Conservation (phyloP, 2,329 filamentous ascomycete genomes). For the Didymella glomerata region DNA sequence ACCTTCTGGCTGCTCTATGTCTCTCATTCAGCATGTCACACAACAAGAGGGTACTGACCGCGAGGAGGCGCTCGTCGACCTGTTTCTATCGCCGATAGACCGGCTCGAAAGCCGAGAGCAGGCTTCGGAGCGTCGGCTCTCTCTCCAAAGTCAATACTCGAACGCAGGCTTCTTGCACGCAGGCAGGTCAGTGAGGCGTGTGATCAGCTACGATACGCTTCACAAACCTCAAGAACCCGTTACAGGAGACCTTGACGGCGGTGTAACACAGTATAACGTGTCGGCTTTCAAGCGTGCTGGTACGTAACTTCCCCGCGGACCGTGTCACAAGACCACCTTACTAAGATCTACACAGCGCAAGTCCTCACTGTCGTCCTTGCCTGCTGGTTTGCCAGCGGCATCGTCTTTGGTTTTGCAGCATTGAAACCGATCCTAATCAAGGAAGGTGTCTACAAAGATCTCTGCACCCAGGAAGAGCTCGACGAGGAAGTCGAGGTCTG, state of each 20-base stretch:
- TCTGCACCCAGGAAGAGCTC: slow-evolving; percentile 49
- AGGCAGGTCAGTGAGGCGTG: slow-evolving; percentile 48
- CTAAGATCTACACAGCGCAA: slow-evolving; percentile 40
- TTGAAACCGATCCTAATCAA: slow-evolving; percentile 52
- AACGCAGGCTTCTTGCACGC: slow-evolving; percentile 31
- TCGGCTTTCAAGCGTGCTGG: slow-evolving; percentile 48
- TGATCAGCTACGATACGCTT: slow-evolving; percentile 60
- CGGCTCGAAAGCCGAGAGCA: slow-evolving; percentile 42
- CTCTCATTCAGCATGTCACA: slow-evolving; percentile 62
- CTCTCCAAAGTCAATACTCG: slow-evolving; percentile 41
- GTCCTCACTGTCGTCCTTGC: slow-evolving; percentile 47
- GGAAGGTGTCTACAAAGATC: slow-evolving; percentile 50
- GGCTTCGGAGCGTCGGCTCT: slow-evolving; percentile 41
- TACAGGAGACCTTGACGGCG: slow-evolving; percentile 52
- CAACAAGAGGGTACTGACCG: slow-evolving; percentile 60
- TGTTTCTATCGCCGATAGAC: slow-evolving; percentile 48
- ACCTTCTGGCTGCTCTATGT: slow-evolving; percentile 51
- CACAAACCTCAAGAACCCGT: slow-evolving; percentile 49
- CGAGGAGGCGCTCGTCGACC: slow-evolving; percentile 51
- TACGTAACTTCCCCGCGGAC: slow-evolving; percentile 26
- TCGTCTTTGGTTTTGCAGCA: slow-evolving; percentile 53
- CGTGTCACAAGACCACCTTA: slow-evolving; percentile 14
- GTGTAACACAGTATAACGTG: slow-evolving; percentile 61
- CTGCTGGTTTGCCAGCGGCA: slow-evolving; percentile 53
- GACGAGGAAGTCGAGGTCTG: slow-evolving; percentile 47